Evolutionary conservation across 352 stramenopile species (phyloP), one percentile per base, ranked within the genome.

Genomic region (Phytophthora cajani): DNA sequence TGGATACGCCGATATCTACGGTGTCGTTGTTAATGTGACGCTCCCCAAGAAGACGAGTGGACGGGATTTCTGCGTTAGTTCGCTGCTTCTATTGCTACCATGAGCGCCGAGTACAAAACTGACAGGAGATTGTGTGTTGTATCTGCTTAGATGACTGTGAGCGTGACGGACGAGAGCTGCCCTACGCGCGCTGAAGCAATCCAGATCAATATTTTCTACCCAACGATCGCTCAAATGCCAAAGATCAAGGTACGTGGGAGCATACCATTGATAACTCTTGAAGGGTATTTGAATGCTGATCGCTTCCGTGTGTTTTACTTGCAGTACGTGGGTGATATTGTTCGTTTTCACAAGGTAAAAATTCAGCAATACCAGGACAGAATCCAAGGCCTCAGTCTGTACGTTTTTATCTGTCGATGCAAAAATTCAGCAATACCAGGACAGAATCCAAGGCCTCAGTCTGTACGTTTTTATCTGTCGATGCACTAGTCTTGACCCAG

Each of bases 331-430:
- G 87, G 87, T 42, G 87, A 94, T 54, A 76, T 94, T 44, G 85
- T 94, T 62, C 87, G 87, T 6, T 91, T 94, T 68, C 87, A 94
- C 73, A 86, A 88, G 50, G 68, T 92, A 1, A 71, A 78, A n/a
- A 84, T 94, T 44, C 89, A 93, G 46, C 72, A 79, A 9, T 92
- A 86, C 50, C 71, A 84, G 33, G 75, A 85, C 36, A 79, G 64
- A 30, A 71, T 87, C 5, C 87, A 94, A 71, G 87, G 85, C 5
- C 51, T 92, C 16, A 73, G 73, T 55, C 64, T 62, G 86, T 93
- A 74, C 53, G 84, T 69, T 27, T 30, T 44, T 25, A 19, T 53
- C 9, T 27, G 10, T n/a, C 17, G 40, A 5, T 47, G 30, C 7
- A 36, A 71, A 78, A n/a, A 84, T 94, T 44, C 89, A 93, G 46